Percentiles rank a stretch among this genome's conserved stretches.
Evolutionary conservation across 2,329 filamentous ascomycete species (phyloP).

Genomic region (Exophiala sp.): DNA sequence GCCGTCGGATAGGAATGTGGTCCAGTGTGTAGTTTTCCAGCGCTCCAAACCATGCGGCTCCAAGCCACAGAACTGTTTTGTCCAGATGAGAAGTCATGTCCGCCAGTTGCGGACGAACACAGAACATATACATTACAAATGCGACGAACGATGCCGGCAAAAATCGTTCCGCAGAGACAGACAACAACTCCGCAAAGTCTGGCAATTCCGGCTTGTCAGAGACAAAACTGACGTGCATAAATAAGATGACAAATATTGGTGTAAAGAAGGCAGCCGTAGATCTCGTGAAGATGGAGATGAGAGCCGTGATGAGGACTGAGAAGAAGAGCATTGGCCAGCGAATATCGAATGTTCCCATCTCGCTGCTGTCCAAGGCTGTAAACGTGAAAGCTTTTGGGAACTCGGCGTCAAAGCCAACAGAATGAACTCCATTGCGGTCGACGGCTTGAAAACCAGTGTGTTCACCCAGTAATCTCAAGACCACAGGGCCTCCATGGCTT

Average conservation of each 20-base stretch:
- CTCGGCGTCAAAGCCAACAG: slow-evolving; percentile 50
- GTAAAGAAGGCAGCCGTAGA: slow-evolving; percentile 53
- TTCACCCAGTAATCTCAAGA: slow-evolving; percentile 50
- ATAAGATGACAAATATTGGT: slow-evolving; percentile 50
- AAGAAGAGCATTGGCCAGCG: slow-evolving; percentile 54
- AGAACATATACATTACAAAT: slow-evolving; percentile 52
- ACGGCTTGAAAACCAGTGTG: slow-evolving; percentile 43
- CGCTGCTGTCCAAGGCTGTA: not conserved
- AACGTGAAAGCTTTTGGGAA: slow-evolving; percentile 40
- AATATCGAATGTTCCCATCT: slow-evolving; percentile 46
- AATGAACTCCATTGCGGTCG: slow-evolving; percentile 47
- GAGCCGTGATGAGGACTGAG: slow-evolving; percentile 49
- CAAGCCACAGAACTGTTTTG: slow-evolving; percentile 57
- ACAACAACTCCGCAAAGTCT: slow-evolving; percentile 51
- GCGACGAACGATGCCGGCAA: slow-evolving; percentile 55
- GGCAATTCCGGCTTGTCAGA: slow-evolving; percentile 53
- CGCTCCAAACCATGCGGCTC: slow-evolving; percentile 55
- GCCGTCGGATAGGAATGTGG: slow-evolving; percentile 55
- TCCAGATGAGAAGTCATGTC: slow-evolving; percentile 53
- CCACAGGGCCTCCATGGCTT: slow-evolving; percentile 51
- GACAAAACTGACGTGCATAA: slow-evolving; percentile 56
- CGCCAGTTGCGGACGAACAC: slow-evolving; percentile 44
- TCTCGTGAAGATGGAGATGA: slow-evolving; percentile 53
- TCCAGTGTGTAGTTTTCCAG: slow-evolving; percentile 60
- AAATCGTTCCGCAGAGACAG: slow-evolving; percentile 51